Evolutionary conservation across 2,329 filamentous ascomycete species (phyloP), one percentile per base, ranked within the genome.

Genomic region (Cladosporium halotolerans): DNA sequence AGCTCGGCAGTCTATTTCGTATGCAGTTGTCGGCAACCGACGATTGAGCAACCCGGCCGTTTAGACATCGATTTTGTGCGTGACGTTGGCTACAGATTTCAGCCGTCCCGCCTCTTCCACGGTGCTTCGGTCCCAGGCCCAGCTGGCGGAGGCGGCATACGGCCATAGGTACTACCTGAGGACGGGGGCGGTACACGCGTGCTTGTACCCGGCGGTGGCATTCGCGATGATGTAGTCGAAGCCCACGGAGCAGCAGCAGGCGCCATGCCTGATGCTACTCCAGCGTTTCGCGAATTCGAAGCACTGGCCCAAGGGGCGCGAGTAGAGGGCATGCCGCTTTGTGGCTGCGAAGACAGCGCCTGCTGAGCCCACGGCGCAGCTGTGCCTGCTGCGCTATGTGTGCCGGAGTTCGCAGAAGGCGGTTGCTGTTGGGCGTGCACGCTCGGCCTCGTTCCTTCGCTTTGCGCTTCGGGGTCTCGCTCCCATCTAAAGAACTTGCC

Each of bases 401-500:
- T 41, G 0, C 50, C 58, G 9, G 50, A 31, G 10, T 44, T 45
- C 3, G 41, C 23, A 14, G 60, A 52, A 11, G 45, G 50, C 14
- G 66, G 66, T 53, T 69, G 66, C 45, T 67, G 61, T 36, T 60
- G 59, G 28, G 60, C 57, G 50, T 69, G 67, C 16, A 65, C 50
- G 9, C 53, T 61, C 8, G 54, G 54, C 1, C 39, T 42, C 49
- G 55, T 9, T 47, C 48, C 11, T 39, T 45, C 39, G 62, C 63
- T n/a, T 61, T 56, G n/a, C 13, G 73, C 73, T 8, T 64, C 59
- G 0, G 74, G 70, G 56, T 78, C 73, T n/a, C 62, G 58, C 58
- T 75, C 70, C 74, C 75, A 78, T 36, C 60, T 58, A 58, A 77
- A 77, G 9, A 78, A 62, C n/a, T 73, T 74, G 14, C 75, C 76